Evolutionary conservation across 345 rosid species (phyloP).

Genomic region (Populus davidiana): DNA sequence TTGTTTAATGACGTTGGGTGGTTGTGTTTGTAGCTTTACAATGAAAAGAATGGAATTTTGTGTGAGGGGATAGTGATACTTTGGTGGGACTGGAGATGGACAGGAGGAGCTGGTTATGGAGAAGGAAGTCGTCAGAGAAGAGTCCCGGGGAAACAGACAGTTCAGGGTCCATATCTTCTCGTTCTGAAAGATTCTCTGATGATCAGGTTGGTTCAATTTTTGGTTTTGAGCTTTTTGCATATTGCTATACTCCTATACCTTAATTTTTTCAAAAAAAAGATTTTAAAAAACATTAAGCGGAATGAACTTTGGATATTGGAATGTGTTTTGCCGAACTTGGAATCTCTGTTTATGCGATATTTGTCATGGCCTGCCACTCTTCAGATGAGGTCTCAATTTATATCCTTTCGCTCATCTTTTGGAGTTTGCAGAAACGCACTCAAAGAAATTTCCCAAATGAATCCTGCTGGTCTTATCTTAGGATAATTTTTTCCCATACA

Average conservation of each 20-base stretch:
- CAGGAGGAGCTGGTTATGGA: slow-evolving; percentile 66
- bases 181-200: slow-evolving; percentile 65
- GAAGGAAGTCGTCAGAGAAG: slow-evolving; percentile 66
- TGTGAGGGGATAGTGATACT: slow-evolving; percentile 11
- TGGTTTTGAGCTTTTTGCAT: not conserved
- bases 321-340: not conserved
- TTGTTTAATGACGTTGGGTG: slow-evolving; percentile 9
- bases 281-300: not conserved
- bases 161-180: slow-evolving; percentile 63
- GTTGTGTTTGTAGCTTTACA: slow-evolving; percentile 10
- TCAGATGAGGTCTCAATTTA: not conserved
- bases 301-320: not conserved
- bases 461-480: not conserved
- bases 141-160: slow-evolving; percentile 68
- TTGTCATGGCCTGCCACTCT: not conserved
- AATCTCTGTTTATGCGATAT: not conserved
- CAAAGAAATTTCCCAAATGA: not conserved
- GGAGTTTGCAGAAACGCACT: not conserved
- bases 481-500: not conserved
- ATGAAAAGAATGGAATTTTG: not conserved
- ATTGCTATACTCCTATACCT: not conserved
- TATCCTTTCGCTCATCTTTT: not conserved
- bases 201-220: slow-evolving; percentile 48
- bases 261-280: not conserved
- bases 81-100: slow-evolving; percentile 46